Evolutionary conservation across 108 stramenopile genomes (phyloP).

Genomic region (Discostella pseudostelligera): DNA sequence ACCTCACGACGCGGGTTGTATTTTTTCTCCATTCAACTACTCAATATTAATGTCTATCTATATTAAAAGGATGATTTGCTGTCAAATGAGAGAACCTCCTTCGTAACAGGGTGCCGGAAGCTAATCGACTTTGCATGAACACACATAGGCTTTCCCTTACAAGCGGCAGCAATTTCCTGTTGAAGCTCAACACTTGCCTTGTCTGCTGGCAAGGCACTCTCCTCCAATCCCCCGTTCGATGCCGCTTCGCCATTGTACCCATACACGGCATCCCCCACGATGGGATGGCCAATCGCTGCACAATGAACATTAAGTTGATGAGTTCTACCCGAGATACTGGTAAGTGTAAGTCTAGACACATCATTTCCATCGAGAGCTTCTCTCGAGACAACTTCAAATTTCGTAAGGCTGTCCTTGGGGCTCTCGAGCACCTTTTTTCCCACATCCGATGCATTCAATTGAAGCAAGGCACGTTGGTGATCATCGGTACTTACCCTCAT

Average conservation of each 20-base stretch:
- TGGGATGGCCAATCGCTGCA: constrained; percentile 88
- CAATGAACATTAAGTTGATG: constrained; percentile 89
- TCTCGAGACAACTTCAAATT: constrained; percentile 61
- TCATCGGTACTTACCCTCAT: constrained; percentile 80
- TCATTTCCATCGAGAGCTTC: constrained; percentile 68
- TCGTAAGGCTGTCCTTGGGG: constrained; percentile 79
- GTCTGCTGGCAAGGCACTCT: constrained; percentile 49
- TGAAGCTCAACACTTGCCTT: constrained; percentile 64
- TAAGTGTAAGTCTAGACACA: constrained; percentile 71
- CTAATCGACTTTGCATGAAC: constrained; percentile 77
- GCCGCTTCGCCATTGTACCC: constrained; percentile 74
- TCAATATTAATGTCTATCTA: constrained; percentile 7
- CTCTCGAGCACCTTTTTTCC: constrained; percentile 71
- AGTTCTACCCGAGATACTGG: constrained; percentile 78
- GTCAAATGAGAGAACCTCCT: constrained; percentile 57
- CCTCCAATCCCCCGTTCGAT: constrained; percentile 71
- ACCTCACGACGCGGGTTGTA: too few species aligned
- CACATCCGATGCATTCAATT: constrained; percentile 56
- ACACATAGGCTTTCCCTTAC: constrained; percentile 56
- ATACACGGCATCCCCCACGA: constrained; percentile 82
- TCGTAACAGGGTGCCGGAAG: constrained; percentile 72
- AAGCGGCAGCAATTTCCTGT: constrained; percentile 41
- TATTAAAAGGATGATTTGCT: constrained; percentile 56
- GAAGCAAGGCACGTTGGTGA: constrained; percentile 65
- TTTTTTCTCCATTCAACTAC: too few species aligned